Evolutionary conservation across 805 yeast species (phyloP).

Genomic region (Geotrichum ghanense): DNA sequence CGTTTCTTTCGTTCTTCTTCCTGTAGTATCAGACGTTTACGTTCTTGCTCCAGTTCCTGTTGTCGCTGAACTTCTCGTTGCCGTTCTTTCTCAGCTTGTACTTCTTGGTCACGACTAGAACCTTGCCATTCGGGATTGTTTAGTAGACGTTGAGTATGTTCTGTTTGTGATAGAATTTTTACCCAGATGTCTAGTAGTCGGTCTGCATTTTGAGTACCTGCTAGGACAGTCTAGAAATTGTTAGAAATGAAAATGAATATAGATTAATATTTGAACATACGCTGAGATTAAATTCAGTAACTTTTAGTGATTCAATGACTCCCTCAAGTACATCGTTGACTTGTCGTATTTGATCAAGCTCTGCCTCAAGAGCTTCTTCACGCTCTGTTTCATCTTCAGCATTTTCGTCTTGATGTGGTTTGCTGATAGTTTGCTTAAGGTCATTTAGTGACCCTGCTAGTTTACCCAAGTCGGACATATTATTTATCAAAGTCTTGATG

Average conservation of each 20-base stretch:
- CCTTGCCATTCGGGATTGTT: slow-evolving; percentile 22
- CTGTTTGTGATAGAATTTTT: slow-evolving; percentile 22
- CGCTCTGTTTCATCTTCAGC: slow-evolving; percentile 6
- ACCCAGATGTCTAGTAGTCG: slow-evolving; percentile 22
- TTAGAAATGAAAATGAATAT: background rate
- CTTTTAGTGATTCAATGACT: slow-evolving; percentile 10
- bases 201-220: slow-evolving; percentile 19
- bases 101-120: slow-evolving; percentile 17
- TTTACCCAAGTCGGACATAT: background rate
- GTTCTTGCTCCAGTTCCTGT: slow-evolving; percentile 6
- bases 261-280: background rate
- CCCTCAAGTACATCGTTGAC: slow-evolving; percentile 14
- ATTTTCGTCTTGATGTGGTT: background rate
- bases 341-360: slow-evolving; percentile 13
- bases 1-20: background rate
- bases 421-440: background rate
- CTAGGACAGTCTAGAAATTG: slow-evolving; percentile 9
- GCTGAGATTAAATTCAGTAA: slow-evolving; percentile 10
- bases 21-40: background rate
- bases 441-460: background rate
- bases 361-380: slow-evolving; percentile 9
- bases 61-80: slow-evolving; percentile 11
- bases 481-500: no score
- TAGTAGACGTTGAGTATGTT: slow-evolving; percentile 20
- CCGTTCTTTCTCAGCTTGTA: slow-evolving; percentile 14